Percentiles rank a stretch among this genome's conserved stretches.
Conservation (phyloP, 495 filamentous ascomycete genomes). For the Aspergillus funiculosus region DNA sequence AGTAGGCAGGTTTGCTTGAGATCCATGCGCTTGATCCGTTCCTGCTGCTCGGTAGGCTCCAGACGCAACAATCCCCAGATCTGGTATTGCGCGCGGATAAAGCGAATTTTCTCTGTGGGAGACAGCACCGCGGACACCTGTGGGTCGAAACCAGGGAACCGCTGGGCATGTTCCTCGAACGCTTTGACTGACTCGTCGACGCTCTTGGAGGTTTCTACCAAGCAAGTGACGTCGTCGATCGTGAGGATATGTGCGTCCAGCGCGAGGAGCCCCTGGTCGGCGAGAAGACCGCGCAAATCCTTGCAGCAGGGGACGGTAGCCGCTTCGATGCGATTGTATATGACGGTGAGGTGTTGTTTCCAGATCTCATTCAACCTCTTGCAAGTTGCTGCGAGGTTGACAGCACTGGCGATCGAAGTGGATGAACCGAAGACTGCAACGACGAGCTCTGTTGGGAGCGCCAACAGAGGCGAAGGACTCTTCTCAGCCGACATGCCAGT, state of each 20-base stretch:
- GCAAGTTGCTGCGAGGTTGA: not conserved
- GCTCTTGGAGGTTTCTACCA: not conserved
- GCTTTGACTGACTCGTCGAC: not conserved
- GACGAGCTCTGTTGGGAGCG: conserved; percentile 5
- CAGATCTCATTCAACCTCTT: conserved; percentile 4
- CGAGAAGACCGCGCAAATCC: not conserved
- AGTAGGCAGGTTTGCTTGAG: conserved; percentile 1
- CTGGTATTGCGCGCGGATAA: conserved; percentile 4
- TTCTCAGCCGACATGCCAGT: too few relatives aligned
- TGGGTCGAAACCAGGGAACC: not conserved
- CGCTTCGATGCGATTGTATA: not conserved
- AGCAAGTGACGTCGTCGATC: not conserved
- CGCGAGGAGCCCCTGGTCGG: not conserved
- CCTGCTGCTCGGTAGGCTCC: not conserved
- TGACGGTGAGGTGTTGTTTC: not conserved
- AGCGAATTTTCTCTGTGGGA: not conserved
- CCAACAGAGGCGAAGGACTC: not conserved
- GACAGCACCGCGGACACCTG: not conserved
- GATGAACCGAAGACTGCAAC: not conserved
- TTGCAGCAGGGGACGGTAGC: not conserved
- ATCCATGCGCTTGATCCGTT: not conserved
- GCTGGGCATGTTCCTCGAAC: not conserved
- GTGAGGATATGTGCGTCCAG: not conserved
- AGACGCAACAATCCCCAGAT: not conserved
- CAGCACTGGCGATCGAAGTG: not conserved